Evolutionary conservation across 768 basidiomycete genomes (phyloP).

Genomic region (Vararia minispora): DNA sequence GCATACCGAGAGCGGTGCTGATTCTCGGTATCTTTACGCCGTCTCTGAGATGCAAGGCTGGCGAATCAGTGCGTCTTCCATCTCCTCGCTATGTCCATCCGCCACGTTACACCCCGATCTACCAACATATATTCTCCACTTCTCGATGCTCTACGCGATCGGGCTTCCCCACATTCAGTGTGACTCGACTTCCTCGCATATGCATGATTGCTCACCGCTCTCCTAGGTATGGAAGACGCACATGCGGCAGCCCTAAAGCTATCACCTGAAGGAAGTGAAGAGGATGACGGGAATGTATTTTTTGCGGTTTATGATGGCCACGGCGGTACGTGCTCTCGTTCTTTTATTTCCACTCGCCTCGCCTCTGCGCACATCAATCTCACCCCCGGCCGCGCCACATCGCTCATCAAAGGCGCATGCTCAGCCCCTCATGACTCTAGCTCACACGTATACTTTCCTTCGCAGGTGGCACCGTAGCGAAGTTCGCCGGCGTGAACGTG

Average conservation of each 20-base stretch:
- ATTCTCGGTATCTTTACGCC: slow-evolving; percentile 61
- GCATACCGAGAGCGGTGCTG: slow-evolving; percentile 59
- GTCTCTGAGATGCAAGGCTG: slow-evolving; percentile 99
- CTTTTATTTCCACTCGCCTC: slow-evolving; percentile 3
- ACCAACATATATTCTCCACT: neutral
- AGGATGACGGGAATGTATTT: slow-evolving; percentile 53
- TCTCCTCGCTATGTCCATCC: slow-evolving; percentile 1
- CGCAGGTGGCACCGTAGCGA: slow-evolving; percentile 73
- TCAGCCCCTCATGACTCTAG: no score
- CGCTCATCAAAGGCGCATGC: no score
- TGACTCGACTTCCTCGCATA: slow-evolving; percentile 4
- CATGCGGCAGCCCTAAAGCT: slow-evolving; percentile 70
- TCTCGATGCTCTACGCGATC: neutral
- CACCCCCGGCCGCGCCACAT: no score
- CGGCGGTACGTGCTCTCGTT: slow-evolving; percentile 51
- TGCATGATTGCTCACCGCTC: slow-evolving; percentile 13
- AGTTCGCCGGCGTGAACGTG: slow-evolving; percentile 76
- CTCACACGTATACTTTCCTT: no score
- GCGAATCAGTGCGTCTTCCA: slow-evolving; percentile 76
- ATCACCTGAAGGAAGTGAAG: slow-evolving; percentile 32
- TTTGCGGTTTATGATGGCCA: slow-evolving; percentile 99
- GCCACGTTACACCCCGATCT: neutral
- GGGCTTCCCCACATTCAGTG: no score
- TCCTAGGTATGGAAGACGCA: slow-evolving; percentile 92
- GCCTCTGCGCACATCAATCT: slow-evolving; percentile 2